Conservation (phyloP, 306 rosid species). For the Lablab purpureus region DNA sequence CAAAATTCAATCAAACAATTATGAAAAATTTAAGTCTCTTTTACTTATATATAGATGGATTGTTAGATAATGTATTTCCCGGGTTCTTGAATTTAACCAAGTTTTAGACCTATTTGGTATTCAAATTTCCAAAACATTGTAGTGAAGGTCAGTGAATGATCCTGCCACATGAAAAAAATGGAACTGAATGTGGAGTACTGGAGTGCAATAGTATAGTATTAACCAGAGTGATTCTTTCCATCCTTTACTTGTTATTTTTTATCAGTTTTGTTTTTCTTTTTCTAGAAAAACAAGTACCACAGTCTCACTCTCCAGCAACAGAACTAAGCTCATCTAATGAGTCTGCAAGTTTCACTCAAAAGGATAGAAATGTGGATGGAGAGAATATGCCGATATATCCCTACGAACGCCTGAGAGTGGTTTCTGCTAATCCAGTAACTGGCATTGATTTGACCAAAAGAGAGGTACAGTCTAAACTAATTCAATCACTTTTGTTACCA, state of each 20-base stretch:
- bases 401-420: conserved; percentile 73
- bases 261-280: background rate
- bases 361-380: conserved; percentile 49
- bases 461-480: conserved; percentile 68
- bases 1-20: no score
- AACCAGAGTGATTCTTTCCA: background rate
- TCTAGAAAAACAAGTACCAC: conserved; percentile 43
- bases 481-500: conserved; percentile 13
- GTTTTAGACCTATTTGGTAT: no score
- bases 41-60: background rate
- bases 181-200: no score
- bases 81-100: background rate
- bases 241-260: conserved; percentile 10
- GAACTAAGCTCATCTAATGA: conserved; percentile 50
- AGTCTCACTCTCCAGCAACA: conserved; percentile 55
- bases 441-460: conserved; percentile 79
- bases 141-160: no score
- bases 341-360: conserved; percentile 40
- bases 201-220: background rate
- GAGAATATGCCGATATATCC: conserved; percentile 55
- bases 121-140: no score
- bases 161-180: no score
- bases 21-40: no score
- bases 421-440: conserved; percentile 65
- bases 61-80: background rate